Evolutionary conservation across 164 flowering plant genomes (phyloP).

Genomic region (Vitis vinifera): ASM3070453v1 NC_081805.1:23794501-23795000

Average conservation of each 20-base stretch:
- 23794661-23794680: conserved; percentile 25
- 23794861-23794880: no score
- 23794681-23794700: conserved; percentile 18
- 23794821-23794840: not conserved
- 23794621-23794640: conserved; percentile 29
- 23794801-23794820: not conserved
- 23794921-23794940: no score
- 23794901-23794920: no score
- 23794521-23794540: conserved; percentile 1
- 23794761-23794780: conserved; percentile 5
- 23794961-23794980: no score
- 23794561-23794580: not conserved
- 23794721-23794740: conserved; percentile 17
- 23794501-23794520: conserved; percentile 1
- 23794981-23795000: no score
- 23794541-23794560: not conserved
- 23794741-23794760: conserved; percentile 16
- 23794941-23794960: no score
- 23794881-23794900: no score
- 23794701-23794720: conserved; percentile 24
- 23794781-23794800: not conserved
- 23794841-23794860: no score
- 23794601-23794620: conserved; percentile 26
- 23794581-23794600: conserved; percentile 8
- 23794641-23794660: conserved; percentile 32